These are phyloP conservation scores for Lactarius pseudohatsudake DNA, from an alignment of 768 basidiomycete species.

Conservation along the genomic window DNA sequence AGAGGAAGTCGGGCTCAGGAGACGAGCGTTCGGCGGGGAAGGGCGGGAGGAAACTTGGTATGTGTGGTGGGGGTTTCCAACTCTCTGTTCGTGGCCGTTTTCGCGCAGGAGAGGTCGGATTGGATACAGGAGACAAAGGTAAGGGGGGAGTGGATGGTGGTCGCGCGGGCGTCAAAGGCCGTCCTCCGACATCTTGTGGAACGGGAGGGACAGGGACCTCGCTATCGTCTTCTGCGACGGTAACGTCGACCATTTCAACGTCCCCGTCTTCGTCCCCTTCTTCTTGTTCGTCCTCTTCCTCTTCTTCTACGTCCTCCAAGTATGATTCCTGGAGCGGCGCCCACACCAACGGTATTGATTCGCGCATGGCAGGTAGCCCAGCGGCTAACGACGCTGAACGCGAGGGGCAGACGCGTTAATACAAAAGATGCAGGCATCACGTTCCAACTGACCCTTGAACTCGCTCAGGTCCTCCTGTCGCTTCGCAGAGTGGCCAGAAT, in stretches of 20 bases:
- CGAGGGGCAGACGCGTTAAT: conserved; percentile 35
- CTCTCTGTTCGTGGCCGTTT: conserved; percentile 56
- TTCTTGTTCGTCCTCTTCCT: conserved; percentile 36
- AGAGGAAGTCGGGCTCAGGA: conserved; percentile 36
- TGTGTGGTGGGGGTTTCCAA: conserved; percentile 63
- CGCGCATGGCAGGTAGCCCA: conserved; percentile 53
- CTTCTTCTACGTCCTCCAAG: conserved; percentile 36
- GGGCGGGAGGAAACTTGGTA: conserved; percentile 68
- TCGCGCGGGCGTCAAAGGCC: conserved; percentile 27
- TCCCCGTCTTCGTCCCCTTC: conserved; percentile 30
- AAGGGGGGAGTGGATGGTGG: conserved; percentile 42
- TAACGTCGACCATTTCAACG: conserved; percentile 26
- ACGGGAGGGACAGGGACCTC: conserved; percentile 23
- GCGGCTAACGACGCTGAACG: conserved; percentile 58
- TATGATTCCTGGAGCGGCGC: conserved; percentile 34
- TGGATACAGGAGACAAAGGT: conserved; percentile 58
- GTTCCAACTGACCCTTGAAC: conserved; percentile 57
- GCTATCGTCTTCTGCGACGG: conserved; percentile 19
- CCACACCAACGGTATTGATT: conserved; percentile 52
- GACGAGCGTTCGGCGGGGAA: conserved; percentile 48
- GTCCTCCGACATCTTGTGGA: conserved; percentile 21
- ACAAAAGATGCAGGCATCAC: conserved; percentile 29
- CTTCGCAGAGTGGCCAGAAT: conserved; percentile 60
- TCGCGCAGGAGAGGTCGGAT: conserved; percentile 54
- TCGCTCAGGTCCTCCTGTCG: conserved; percentile 73